Evolutionary conservation across 1,139 yeast species (phyloP).

Genomic region (Nadsonia starkeyi-henricii): DNA sequence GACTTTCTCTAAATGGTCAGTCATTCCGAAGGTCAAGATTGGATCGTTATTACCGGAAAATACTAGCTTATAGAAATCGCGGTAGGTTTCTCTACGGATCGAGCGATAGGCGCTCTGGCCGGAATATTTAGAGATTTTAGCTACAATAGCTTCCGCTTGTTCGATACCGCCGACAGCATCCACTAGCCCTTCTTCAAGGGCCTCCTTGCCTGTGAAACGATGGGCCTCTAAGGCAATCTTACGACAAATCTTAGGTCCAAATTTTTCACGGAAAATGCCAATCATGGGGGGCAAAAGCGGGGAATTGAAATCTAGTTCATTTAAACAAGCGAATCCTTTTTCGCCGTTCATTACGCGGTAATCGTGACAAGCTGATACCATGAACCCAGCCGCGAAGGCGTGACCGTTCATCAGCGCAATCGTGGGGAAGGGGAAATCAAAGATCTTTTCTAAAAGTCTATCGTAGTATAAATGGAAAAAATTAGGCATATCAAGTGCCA

Average conservation of each 20-base stretch:
- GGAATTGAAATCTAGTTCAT: constrained; percentile 27
- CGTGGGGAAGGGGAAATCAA: constrained; percentile 28
- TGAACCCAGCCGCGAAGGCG: constrained; percentile 29
- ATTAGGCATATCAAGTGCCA: constrained; percentile 20
- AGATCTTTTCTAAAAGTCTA: constrained; percentile 20
- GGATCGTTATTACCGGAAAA: background rate
- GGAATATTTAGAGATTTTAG: constrained; percentile 13
- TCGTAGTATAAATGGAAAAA: constrained; percentile 22
- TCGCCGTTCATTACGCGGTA: constrained; percentile 26
- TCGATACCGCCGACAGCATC: constrained; percentile 22
- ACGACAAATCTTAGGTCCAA: constrained; percentile 18
- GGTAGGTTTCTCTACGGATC: constrained; percentile 16
- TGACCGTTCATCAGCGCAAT: constrained; percentile 27
- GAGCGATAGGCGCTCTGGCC: constrained; percentile 19
- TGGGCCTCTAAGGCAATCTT: constrained; percentile 22
- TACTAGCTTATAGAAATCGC: background rate
- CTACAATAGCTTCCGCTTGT: constrained; percentile 20
- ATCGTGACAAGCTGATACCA: constrained; percentile 26
- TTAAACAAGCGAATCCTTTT: constrained; percentile 26
- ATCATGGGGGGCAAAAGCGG: constrained; percentile 24
- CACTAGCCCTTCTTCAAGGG: constrained; percentile 19
- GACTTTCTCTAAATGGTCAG: background rate
- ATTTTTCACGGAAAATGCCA: constrained; percentile 21
- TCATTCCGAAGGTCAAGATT: background rate
- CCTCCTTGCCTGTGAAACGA: constrained; percentile 22